These are phyloP conservation scores for Geum urbanum DNA, from an alignment of 306 rosid species.

Conservation along the genomic window DNA sequence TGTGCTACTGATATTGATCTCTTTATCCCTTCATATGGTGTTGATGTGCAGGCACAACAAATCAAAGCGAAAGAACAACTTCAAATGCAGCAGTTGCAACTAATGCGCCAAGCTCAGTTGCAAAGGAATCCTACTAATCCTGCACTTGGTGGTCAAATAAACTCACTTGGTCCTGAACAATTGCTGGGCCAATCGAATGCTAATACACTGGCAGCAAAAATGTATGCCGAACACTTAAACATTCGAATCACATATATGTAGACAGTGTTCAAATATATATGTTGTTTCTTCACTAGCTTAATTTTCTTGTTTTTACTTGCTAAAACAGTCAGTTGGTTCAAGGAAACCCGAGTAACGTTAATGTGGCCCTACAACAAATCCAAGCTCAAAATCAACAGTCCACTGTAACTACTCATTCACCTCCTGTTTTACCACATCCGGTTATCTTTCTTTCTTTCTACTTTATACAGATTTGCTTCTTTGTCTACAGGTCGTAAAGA, in stretches of 20 bases:
- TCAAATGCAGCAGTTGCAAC: slow-evolving; percentile 82
- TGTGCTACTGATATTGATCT: slow-evolving; percentile 11
- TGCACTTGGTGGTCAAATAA: slow-evolving; percentile 60
- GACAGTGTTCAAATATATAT: slow-evolving; percentile 10
- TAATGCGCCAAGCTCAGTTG: slow-evolving; percentile 82
- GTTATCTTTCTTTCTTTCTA: slow-evolving; percentile 16
- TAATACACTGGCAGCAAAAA: slow-evolving; percentile 81
- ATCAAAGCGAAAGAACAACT: slow-evolving; percentile 69
- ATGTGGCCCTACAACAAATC: slow-evolving; percentile 83
- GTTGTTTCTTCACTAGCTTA: slow-evolving; percentile 13
- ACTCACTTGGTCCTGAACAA: slow-evolving; percentile 66
- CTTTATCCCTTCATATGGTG: slow-evolving; percentile 3
- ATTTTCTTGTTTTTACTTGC: slow-evolving; percentile 25
- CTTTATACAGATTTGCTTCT: slow-evolving; percentile 15
- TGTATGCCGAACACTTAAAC: slow-evolving; percentile 85
- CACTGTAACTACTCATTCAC: slow-evolving; percentile 40
- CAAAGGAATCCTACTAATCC: slow-evolving; percentile 82
- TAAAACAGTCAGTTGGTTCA: slow-evolving; percentile 75
- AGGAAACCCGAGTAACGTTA: slow-evolving; percentile 75
- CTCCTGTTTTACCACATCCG: slow-evolving; percentile 1
- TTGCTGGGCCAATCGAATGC: slow-evolving; percentile 81
- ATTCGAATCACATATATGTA: slow-evolving; percentile 44
- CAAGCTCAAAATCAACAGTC: slow-evolving; percentile 74
- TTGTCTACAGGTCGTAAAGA: slow-evolving; percentile 53
- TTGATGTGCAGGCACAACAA: slow-evolving; percentile 62